Evolutionary conservation across 441 rosid species (phyloP).

Genomic region (Corymbia calophylla): DNA sequence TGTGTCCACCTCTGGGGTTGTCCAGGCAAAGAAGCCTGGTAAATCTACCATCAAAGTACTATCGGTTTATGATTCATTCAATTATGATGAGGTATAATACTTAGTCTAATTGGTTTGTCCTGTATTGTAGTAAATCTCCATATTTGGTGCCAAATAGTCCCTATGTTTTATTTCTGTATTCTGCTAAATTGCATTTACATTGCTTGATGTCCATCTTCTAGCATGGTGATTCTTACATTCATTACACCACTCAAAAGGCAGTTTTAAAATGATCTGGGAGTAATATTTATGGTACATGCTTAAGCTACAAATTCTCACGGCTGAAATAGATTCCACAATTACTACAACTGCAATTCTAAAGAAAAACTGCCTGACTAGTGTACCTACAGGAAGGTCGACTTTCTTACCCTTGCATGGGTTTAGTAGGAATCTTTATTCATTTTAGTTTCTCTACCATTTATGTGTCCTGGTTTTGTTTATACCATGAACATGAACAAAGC

Average conservation of each 20-base stretch:
- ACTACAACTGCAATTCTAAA: not conserved
- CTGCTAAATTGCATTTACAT: not conserved
- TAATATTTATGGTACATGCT: not conserved
- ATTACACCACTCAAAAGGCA: not conserved
- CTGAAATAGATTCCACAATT: not conserved
- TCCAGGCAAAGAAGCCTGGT: constrained; percentile 93
- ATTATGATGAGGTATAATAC: constrained; percentile 78
- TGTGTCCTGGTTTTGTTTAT: not conserved
- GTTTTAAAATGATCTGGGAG: not conserved
- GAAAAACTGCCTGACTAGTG: not conserved
- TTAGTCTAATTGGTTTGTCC: not conserved
- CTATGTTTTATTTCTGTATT: not conserved
- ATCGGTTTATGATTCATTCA: constrained; percentile 69
- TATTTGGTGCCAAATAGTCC: not conserved
- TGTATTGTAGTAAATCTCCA: not conserved
- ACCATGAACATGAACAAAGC: not conserved
- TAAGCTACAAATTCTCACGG: not conserved
- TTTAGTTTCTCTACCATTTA: not conserved
- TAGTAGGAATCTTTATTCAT: not conserved
- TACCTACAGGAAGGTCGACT: not conserved
- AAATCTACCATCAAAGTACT: constrained; percentile 72
- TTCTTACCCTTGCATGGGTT: not conserved
- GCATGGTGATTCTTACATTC: not conserved
- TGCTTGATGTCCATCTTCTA: not conserved
- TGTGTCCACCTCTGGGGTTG: constrained; percentile 66